These are phyloP conservation scores for Dalechampia spathulata DNA, from an alignment of 441 rosid species.

Conservation along the genomic window DNA sequence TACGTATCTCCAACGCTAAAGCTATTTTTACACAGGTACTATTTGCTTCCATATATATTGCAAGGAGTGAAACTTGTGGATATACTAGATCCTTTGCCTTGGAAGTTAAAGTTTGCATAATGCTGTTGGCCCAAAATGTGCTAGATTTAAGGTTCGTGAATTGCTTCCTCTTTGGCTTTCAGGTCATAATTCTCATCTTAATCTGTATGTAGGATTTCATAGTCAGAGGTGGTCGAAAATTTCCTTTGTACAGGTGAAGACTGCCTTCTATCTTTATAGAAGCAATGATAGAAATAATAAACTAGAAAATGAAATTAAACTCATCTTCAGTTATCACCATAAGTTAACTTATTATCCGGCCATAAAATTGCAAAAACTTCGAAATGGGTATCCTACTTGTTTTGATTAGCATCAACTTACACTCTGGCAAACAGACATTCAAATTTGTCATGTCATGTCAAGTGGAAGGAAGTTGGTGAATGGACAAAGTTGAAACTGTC, in stretches of 20 bases:
- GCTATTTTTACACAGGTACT: slow-evolving; percentile 85
- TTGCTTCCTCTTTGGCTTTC: background rate
- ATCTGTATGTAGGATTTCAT: slow-evolving; percentile 56
- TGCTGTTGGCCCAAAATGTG: background rate
- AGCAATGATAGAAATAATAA: too few relatives aligned
- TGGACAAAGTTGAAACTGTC: too few relatives aligned
- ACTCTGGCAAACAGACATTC: too few relatives aligned
- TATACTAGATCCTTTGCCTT: background rate
- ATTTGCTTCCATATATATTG: background rate
- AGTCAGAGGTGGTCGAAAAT: slow-evolving; percentile 65
- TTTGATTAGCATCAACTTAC: too few relatives aligned
- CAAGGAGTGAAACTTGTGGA: background rate
- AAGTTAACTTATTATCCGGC: background rate
- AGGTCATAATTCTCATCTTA: slow-evolving; percentile 8
- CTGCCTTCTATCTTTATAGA: background rate
- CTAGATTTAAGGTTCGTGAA: too few relatives aligned
- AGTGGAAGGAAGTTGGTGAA: too few relatives aligned
- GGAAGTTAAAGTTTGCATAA: background rate
- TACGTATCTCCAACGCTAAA: slow-evolving; percentile 64
- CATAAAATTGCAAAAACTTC: background rate
- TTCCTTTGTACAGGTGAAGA: slow-evolving; percentile 75
- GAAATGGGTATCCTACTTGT: too few relatives aligned
- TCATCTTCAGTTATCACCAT: background rate
- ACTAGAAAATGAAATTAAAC: background rate
- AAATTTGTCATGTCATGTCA: too few relatives aligned